These are phyloP conservation scores for Backusella morwellensis DNA, from an alignment of 192 early-diverging fungal species.

Conservation along the genomic window DNA sequence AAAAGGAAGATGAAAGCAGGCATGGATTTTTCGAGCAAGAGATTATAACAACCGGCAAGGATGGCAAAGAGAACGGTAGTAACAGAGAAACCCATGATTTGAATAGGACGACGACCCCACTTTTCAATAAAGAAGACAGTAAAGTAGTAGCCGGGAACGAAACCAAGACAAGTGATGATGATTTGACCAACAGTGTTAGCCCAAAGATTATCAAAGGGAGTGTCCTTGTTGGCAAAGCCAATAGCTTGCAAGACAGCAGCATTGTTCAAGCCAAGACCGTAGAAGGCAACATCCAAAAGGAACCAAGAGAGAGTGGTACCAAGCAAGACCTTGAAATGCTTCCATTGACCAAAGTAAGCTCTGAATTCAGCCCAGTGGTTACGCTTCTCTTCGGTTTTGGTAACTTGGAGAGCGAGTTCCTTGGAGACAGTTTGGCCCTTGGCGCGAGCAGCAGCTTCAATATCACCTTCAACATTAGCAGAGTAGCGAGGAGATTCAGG, in stretches of 20 bases:
- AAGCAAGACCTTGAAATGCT: slow-evolving; percentile 74
- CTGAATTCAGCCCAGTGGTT: slow-evolving; percentile 50
- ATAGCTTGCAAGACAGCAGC: slow-evolving; percentile 67
- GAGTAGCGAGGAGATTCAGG: slow-evolving; percentile 89
- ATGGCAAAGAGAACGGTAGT: slow-evolving; percentile 68
- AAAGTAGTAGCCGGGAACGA: slow-evolving; percentile 88
- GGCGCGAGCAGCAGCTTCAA: slow-evolving; percentile 38
- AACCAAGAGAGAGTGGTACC: slow-evolving; percentile 78
- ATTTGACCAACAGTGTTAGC: slow-evolving; percentile 76
- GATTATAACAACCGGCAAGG: slow-evolving; percentile 60
- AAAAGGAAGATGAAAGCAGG: slow-evolving; percentile 44
- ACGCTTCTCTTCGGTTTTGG: slow-evolving; percentile 24
- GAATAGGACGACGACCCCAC: slow-evolving; percentile 82
- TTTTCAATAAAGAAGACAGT: slow-evolving; percentile 77
- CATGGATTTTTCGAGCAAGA: slow-evolving; percentile 50
- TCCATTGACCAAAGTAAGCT: slow-evolving; percentile 73
- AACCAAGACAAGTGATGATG: slow-evolving; percentile 78
- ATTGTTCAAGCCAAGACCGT: slow-evolving; percentile 69
- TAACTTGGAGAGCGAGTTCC: slow-evolving; percentile 15
- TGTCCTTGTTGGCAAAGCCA: slow-evolving; percentile 49
- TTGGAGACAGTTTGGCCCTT: slow-evolving; percentile 19
- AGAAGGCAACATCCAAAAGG: slow-evolving; percentile 73
- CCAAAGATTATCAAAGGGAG: slow-evolving; percentile 49
- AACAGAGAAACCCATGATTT: slow-evolving; percentile 77
- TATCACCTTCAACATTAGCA: slow-evolving; percentile 55